Evolutionary conservation across 2,329 filamentous ascomycete species (phyloP).

Genomic region (Fusarium torulosum): DNA sequence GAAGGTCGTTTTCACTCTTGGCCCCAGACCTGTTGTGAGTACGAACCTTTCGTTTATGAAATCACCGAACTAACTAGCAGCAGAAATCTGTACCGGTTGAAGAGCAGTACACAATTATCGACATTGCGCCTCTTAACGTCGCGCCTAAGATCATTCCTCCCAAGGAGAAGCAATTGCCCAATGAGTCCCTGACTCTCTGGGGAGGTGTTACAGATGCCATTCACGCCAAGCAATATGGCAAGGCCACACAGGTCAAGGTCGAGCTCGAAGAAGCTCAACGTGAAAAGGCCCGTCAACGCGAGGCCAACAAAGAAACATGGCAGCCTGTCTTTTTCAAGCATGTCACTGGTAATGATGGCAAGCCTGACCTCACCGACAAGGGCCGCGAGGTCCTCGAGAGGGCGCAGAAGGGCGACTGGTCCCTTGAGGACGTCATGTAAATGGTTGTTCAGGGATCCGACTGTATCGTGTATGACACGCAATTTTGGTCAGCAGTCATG

Average conservation of each 20-base stretch:
- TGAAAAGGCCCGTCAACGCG: constrained; percentile 83
- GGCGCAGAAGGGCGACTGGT: constrained; percentile 67
- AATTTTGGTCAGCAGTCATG: constrained; percentile 4
- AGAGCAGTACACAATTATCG: constrained; percentile 81
- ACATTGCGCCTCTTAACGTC: constrained; percentile 85
- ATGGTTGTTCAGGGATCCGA: background rate
- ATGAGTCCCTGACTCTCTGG: constrained; percentile 94
- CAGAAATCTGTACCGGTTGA: constrained; percentile 63
- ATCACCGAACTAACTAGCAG: constrained; percentile 15
- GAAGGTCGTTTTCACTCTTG: constrained; percentile 71
- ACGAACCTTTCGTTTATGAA: background rate
- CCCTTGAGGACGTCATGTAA: constrained; percentile 57
- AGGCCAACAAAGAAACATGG: constrained; percentile 77
- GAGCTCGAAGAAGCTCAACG: constrained; percentile 93
- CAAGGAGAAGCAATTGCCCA: constrained; percentile 80
- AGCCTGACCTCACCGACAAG: constrained; percentile 67
- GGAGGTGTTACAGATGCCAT: constrained; percentile 89
- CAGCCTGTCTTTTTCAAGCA: constrained; percentile 88
- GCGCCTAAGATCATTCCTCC: constrained; percentile 85
- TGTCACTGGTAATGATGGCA: constrained; percentile 66
- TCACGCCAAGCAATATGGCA: constrained; percentile 80
- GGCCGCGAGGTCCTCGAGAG: constrained; percentile 64
- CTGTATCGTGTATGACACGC: constrained; percentile 2
- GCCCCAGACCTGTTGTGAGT: constrained; percentile 72
- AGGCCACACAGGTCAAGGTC: constrained; percentile 88